These are phyloP conservation scores for Kodamaea kakaduensis DNA, from an alignment of 805 yeast species.

Conservation along the genomic window DNA sequence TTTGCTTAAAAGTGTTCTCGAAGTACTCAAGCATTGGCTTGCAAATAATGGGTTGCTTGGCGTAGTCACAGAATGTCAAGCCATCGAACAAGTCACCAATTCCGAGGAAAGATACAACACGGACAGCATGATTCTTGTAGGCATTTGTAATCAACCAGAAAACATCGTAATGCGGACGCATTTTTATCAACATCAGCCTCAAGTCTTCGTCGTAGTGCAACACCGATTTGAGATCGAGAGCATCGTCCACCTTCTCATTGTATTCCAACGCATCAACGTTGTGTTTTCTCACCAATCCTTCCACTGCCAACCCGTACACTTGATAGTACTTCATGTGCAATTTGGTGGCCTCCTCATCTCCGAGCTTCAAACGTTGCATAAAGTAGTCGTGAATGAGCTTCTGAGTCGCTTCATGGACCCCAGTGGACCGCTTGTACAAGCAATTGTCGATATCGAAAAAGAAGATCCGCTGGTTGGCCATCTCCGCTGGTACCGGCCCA, in stretches of 20 bases:
- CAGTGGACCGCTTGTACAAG: slow-evolving; percentile 68
- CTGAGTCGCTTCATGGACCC: slow-evolving; percentile 86
- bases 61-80: slow-evolving; percentile 86
- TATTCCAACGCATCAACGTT: slow-evolving; percentile 85
- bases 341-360: slow-evolving; percentile 67
- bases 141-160: slow-evolving; percentile 96
- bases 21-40: slow-evolving; percentile 82
- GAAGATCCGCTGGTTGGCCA: slow-evolving; percentile 41
- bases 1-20: slow-evolving; percentile 57
- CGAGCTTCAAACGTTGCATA: slow-evolving; percentile 54
- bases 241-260: slow-evolving; percentile 85
- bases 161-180: slow-evolving; percentile 46
- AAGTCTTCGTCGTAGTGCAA: slow-evolving; percentile 57
- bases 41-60: slow-evolving; percentile 65
- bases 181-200: slow-evolving; percentile 46
- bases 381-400: slow-evolving; percentile 79
- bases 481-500: slow-evolving; percentile 31
- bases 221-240: slow-evolving; percentile 80
- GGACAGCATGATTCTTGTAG: slow-evolving; percentile 80
- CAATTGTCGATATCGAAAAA: slow-evolving; percentile 95
- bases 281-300: slow-evolving; percentile 71
- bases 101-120: slow-evolving; percentile 77
- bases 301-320: slow-evolving; percentile 88
- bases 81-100: slow-evolving; percentile 95
- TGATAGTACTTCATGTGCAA: slow-evolving; percentile 75